Conservation (phyloP, 192 early-diverging fungal genomes). For the Haplosporangium gracile region DNA sequence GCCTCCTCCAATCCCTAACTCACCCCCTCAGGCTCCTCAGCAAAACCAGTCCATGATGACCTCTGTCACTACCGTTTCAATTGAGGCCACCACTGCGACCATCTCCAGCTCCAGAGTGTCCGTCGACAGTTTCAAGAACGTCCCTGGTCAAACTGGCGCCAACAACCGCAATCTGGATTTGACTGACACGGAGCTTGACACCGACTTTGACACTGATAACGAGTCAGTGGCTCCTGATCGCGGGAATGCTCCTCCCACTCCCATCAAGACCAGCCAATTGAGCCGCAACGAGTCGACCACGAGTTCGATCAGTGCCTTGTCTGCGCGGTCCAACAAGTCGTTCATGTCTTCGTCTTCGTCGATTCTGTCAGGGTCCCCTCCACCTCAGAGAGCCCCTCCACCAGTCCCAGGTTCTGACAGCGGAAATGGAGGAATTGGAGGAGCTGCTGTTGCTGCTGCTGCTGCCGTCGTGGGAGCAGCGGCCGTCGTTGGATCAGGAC, state of each 20-base stretch:
- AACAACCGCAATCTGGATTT: background rate
- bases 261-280: constrained; percentile 22
- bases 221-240: constrained; percentile 21
- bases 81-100: constrained; percentile 40
- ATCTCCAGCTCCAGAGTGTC: constrained; percentile 45
- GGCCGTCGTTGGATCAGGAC: constrained; percentile 11
- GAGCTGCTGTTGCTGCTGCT: background rate
- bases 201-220: constrained; percentile 36
- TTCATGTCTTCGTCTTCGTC: constrained; percentile 35
- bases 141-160: constrained; percentile 22
- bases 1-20: constrained; percentile 35
- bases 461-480: background rate
- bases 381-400: constrained; percentile 48
- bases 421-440: background rate
- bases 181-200: constrained; percentile 21
- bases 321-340: constrained; percentile 23
- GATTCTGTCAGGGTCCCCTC: constrained; percentile 36
- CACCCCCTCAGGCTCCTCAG: constrained; percentile 16
- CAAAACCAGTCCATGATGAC: constrained; percentile 31
- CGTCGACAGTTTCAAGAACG: constrained; percentile 47
- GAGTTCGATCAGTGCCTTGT: constrained; percentile 25
- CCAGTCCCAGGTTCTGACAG: constrained; percentile 21
- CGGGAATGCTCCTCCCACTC: constrained; percentile 1
- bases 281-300: constrained; percentile 32
- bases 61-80: constrained; percentile 43